phyloP scores from a whole-genome alignment of 805 yeast genomes.

The Wickerhamomyces pijperi region DNA sequence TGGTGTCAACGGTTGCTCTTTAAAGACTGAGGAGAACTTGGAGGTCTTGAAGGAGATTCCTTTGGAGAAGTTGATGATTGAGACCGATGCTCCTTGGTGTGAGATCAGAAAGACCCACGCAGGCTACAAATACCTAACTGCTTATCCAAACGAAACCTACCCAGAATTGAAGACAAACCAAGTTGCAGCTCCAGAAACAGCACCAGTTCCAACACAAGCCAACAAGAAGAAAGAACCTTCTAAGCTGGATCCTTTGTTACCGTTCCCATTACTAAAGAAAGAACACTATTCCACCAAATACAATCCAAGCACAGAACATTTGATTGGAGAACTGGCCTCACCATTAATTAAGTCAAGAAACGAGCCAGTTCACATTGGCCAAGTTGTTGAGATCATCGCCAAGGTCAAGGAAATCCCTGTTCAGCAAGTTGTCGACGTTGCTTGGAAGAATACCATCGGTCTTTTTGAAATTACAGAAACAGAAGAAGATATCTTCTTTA shows the following conservation, averaged over 20 bases:
- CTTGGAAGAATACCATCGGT: constrained; percentile 39
- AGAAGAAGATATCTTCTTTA: background rate
- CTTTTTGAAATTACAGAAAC: constrained; percentile 28
- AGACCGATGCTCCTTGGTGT: constrained; percentile 99
- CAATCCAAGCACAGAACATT: constrained; percentile 15
- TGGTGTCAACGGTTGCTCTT: constrained; percentile 89
- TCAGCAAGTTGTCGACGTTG: constrained; percentile 32
- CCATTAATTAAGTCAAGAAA: constrained; percentile 69
- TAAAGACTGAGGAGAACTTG: constrained; percentile 66
- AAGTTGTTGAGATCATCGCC: constrained; percentile 63
- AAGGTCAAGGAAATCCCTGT: constrained; percentile 33
- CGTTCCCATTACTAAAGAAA: constrained; percentile 55
- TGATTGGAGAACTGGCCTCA: constrained; percentile 22
- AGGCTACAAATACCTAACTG: constrained; percentile 44
- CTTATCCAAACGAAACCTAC: constrained; percentile 46
- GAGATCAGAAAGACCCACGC: constrained; percentile 81
- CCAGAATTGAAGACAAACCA: constrained; percentile 25
- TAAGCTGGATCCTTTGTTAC: constrained; percentile 38
- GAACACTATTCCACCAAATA: constrained; percentile 36
- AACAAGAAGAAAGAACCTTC: constrained; percentile 5
- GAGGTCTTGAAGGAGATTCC: constrained; percentile 63
- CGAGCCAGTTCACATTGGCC: constrained; percentile 83
- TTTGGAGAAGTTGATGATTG: constrained; percentile 58
- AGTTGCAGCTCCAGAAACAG: too few species aligned
- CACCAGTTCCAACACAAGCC: background rate